phyloP scores from a whole-genome alignment of 371 early-diverging fungal genomes.

The Mucor circinelloides region DNA sequence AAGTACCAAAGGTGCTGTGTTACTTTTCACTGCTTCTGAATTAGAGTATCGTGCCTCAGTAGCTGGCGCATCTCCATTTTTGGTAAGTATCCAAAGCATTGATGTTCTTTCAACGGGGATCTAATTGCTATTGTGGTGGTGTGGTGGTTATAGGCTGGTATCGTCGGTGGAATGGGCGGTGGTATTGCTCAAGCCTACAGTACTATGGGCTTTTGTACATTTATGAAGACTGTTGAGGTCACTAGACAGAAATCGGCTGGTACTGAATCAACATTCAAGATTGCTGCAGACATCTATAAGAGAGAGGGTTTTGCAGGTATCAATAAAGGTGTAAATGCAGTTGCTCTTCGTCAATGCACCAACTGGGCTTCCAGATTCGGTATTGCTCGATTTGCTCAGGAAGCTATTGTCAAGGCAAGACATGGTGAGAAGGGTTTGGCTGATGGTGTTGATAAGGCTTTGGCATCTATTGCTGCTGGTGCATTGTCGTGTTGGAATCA shows the following conservation, averaged over 20 bases:
- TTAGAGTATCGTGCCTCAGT: slow-evolving; percentile 75
- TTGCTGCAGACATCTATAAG: slow-evolving; percentile 88
- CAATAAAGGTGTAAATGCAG: slow-evolving; percentile 93
- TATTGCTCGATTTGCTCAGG: slow-evolving; percentile 82
- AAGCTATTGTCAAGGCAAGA: slow-evolving; percentile 59
- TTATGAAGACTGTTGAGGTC: slow-evolving; percentile 98
- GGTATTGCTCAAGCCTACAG: slow-evolving; percentile 92
- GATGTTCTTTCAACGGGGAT: background rate
- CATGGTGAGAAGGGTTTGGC: slow-evolving; percentile 40
- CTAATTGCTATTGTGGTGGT: background rate
- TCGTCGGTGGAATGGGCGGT: slow-evolving; percentile 92
- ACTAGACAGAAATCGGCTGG: slow-evolving; percentile 88
- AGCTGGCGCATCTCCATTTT: slow-evolving; percentile 60
- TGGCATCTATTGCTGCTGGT: slow-evolving; percentile 87
- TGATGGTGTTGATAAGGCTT: slow-evolving; percentile 60
- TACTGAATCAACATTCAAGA: slow-evolving; percentile 75
- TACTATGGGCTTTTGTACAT: slow-evolving; percentile 98
- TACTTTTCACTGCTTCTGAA: slow-evolving; percentile 91
- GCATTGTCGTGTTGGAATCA: slow-evolving; percentile 95
- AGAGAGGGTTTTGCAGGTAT: slow-evolving; percentile 93
- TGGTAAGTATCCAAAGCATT: slow-evolving; percentile 31
- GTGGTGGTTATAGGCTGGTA: slow-evolving; percentile 60
- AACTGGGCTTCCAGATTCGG: slow-evolving; percentile 98
- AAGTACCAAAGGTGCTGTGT: slow-evolving; percentile 89
- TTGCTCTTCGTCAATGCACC: slow-evolving; percentile 93